Base-by-base conservation (phyloP, 306 rosid genomes). In the Trifolium repens region DNA sequence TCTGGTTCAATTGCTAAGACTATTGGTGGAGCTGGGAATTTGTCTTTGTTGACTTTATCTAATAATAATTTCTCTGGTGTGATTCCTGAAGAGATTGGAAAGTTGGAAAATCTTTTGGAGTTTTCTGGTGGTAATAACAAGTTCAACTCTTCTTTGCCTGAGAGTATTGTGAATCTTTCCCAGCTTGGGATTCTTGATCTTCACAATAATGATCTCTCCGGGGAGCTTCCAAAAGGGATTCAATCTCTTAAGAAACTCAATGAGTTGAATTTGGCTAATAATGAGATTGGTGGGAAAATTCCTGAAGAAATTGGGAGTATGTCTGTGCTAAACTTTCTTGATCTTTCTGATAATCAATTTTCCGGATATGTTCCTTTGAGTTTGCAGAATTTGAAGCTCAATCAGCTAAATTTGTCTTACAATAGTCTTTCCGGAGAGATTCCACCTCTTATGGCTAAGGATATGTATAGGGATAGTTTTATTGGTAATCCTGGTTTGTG, bases 401-500 rank as follows among this genome's bases (percentile, higher is more conserved):
- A 90, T 75, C 81, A 80, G 79, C 87, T 94, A 35, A 94, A 94
- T 75, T 80, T 94, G 70, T 94, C 98, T 0, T 75, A 76, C 71
- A 94, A 94, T 65, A 69, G 14, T 22, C 86, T 94, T 13, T 84
- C 88, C 5, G 98, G 98, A 27, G 84, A 73, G 13, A 87, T 94
- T 43, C 98, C 98, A 4, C 87, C 96, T n/a, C 13, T 69, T 69
- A 83, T 91, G 75, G 86, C 86, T 0, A 89, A 86, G 68, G 87
- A 72, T n/a, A 80, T 81, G 84, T 94, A 94, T 71, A 81, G 13
- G 72, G 76, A 55, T 61, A 90, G 96, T 84, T 94, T 94, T 79
- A 49, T 94, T 62, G 98, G 93, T 0, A 94, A 94, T 68, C 93
- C 97, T 61, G 91, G 86, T 55, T 82, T 91, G 11, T 94, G 98